A percentile compares a stretch with the other conserved stretches of the same genome.
Evolutionary conservation across 2,329 filamentous ascomycete genomes (phyloP).

Genomic region (Fusarium secorum): DNA sequence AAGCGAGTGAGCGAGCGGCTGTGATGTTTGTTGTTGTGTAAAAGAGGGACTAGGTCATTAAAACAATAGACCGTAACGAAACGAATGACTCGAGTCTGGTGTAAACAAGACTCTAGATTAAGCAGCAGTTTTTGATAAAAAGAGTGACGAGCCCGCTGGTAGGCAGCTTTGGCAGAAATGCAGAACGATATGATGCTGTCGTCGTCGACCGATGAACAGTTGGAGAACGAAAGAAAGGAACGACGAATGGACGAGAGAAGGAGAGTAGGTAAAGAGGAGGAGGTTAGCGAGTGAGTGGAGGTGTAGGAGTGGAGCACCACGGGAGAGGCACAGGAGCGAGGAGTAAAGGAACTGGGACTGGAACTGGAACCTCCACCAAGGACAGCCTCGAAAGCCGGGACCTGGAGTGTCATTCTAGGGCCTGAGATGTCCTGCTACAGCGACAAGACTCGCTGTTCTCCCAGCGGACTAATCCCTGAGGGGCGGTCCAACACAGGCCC

Average conservation of each 20-base stretch:
- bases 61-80: slow-evolving; percentile 36
- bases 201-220: slow-evolving; percentile 49
- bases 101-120: slow-evolving; percentile 36
- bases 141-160: slow-evolving; percentile 63
- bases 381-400: slow-evolving; percentile 17
- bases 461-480: slow-evolving; percentile 4
- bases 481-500: slow-evolving; percentile 12
- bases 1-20: slow-evolving; percentile 27
- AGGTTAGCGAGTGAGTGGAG: slow-evolving; percentile 23
- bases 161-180: slow-evolving; percentile 50
- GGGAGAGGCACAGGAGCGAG: slow-evolving; percentile 36
- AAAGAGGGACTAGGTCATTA: slow-evolving; percentile 38
- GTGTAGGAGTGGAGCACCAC: slow-evolving; percentile 24
- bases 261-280: slow-evolving; percentile 40
- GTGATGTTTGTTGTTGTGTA: slow-evolving; percentile 33
- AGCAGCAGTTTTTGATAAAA: slow-evolving; percentile 38
- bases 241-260: slow-evolving; percentile 45
- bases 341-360: background rate
- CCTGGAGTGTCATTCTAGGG: background rate
- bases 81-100: slow-evolving; percentile 36
- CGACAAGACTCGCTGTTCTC: slow-evolving; percentile 8
- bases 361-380: slow-evolving; percentile 9
- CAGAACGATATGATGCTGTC: slow-evolving; percentile 32
- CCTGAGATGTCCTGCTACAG: slow-evolving; percentile 3
- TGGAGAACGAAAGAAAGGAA: slow-evolving; percentile 41